A percentile compares a stretch with the other conserved stretches of the same genome.
phyloP scores from a whole-genome alignment of 768 basidiomycete species.

The Dacryopinax primogenitus region DNA sequence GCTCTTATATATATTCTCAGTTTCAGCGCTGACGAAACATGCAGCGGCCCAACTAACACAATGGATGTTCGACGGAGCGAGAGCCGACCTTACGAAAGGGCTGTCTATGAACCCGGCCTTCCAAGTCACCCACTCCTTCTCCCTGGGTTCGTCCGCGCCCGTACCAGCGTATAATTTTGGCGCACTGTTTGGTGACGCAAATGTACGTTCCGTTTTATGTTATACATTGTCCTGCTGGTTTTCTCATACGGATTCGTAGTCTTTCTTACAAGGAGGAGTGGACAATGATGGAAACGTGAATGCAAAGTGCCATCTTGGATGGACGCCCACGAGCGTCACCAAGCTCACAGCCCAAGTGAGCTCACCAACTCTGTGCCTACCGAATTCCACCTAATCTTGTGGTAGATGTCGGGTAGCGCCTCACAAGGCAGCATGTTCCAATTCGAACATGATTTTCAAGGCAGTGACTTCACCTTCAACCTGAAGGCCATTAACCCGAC shows the following conservation, averaged over 20 bases:
- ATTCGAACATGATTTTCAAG: constrained; percentile 86
- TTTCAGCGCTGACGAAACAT: neutral
- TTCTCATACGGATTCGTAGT: constrained; percentile 34
- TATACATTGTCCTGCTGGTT: constrained; percentile 12
- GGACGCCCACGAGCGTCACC: constrained; percentile 61
- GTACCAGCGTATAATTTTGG: constrained; percentile 90
- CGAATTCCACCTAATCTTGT: constrained; percentile 17
- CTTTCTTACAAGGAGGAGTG: constrained; percentile 83
- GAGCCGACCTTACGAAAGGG: constrained; percentile 89
- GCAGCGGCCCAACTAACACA: constrained; percentile 83
- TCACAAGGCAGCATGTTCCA: constrained; percentile 82
- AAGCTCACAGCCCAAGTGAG: constrained; percentile 82
- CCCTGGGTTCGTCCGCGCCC: constrained; percentile 70
- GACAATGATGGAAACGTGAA: constrained; percentile 89
- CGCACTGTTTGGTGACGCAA: constrained; percentile 76
- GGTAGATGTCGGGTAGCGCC: constrained; percentile 55
- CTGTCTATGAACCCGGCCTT: constrained; percentile 90
- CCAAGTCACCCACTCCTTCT: constrained; percentile 95
- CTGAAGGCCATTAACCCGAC: constrained; percentile 80
- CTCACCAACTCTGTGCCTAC: constrained; percentile 10
- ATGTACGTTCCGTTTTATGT: constrained; percentile 35
- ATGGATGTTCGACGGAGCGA: constrained; percentile 93
- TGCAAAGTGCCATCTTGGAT: constrained; percentile 79
- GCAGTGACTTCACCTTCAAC: constrained; percentile 75
- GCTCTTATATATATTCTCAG: neutral